Evolutionary conservation across 1,284 basidiomycete species (phyloP).

Genomic region (Rhodotorula sp.): DNA sequence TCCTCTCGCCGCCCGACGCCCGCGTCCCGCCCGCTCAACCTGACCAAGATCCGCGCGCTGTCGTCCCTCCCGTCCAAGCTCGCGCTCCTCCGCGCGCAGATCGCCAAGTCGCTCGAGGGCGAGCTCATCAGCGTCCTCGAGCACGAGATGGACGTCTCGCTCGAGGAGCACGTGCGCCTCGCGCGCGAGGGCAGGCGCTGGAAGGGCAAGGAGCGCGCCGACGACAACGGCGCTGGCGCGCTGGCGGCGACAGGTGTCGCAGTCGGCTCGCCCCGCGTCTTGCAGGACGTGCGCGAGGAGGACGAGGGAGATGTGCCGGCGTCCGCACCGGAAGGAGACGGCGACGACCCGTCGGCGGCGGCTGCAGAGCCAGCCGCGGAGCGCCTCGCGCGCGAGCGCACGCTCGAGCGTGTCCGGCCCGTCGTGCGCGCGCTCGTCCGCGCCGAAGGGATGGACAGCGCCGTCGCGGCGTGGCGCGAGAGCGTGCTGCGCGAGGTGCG

Average conservation of each 20-base stretch:
- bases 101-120: constrained; percentile 72
- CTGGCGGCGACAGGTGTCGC: background rate
- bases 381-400: constrained; percentile 44
- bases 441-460: constrained; percentile 71
- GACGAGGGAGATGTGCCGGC: constrained; percentile 44
- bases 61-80: constrained; percentile 36
- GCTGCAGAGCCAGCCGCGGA: constrained; percentile 46
- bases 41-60: constrained; percentile 40
- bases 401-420: constrained; percentile 56
- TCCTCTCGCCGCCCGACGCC: constrained; percentile 13
- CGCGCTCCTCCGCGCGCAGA: constrained; percentile 54
- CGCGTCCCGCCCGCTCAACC: constrained; percentile 34
- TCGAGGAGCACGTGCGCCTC: constrained; percentile 20
- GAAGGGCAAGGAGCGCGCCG: constrained; percentile 9
- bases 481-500: constrained; percentile 68
- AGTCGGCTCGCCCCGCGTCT: background rate
- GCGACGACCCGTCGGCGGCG: background rate
- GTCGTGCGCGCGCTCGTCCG: constrained; percentile 72
- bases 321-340: background rate
- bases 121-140: constrained; percentile 73
- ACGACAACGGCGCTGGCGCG: background rate
- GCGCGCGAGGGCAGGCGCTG: background rate
- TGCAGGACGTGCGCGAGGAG: constrained; percentile 6
- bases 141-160: constrained; percentile 60
- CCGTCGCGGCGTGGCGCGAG: constrained; percentile 73